Evolutionary conservation across 2,329 filamentous ascomycete species (phyloP), one percentile per base, ranked within the genome.

Genomic region (Botrytis hyacinthi): DNA sequence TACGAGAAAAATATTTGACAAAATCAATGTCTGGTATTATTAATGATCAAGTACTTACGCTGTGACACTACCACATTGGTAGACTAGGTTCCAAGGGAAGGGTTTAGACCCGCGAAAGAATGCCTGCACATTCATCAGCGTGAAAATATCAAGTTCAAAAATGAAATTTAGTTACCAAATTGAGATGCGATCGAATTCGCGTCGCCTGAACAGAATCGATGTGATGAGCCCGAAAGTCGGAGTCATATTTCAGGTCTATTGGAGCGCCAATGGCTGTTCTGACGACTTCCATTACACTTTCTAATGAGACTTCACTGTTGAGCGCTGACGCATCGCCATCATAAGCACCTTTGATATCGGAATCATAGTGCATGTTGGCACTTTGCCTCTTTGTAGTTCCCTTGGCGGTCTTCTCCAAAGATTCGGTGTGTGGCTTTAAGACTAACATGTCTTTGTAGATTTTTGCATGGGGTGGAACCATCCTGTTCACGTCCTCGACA

Each of bases 361-460:
- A 20, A 16, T 20, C 32, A 44, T 72, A 72, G 18, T 37, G 16
- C 32, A 20, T 12, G 22, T 72, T 48, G n/a, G 46, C 37, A 29
- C 18, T 16, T 57, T 35, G 37, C 61, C 70, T 72, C 40, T 35
- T 70, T 1, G 89, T 82, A 0, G 88, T 90, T 0, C 89, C 89
- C 79, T 92, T 92, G 75, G 88, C 91, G 74, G 87, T 91, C 79
- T 89, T 91, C 73, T 86, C n/a, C 46, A 72, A 57, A 16, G 7
- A 18, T 0, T 57, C 12, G 26, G 14, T n/a, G 6, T 66, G 26
- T 16, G 59, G 29, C 20, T 54, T 63, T 14, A 72, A 35, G 10
- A 72, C 40, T 37, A 72, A 57, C 70, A 67, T 72, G 4, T 72
- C 70, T 57, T 67, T 72, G 22, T 51, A 42, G 10, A 72, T 57